Evolutionary conservation across 306 rosid species (phyloP).

Genomic region (Vachellia collinsii): DNA sequence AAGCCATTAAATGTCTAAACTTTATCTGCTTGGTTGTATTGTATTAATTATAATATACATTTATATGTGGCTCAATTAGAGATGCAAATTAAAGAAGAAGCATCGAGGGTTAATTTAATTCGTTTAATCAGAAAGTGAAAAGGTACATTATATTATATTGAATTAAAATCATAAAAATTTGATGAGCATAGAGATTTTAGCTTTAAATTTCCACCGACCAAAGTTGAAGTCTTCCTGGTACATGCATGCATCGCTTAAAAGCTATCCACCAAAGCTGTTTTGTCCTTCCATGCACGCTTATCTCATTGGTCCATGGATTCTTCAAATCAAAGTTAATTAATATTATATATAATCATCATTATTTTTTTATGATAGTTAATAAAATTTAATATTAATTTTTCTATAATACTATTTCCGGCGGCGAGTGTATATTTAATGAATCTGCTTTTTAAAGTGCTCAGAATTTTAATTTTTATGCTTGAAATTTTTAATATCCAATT

Average conservation of each 20-base stretch:
- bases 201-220: slow-evolving; percentile 51
- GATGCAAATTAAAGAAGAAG: slow-evolving; percentile 31
- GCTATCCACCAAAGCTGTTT: slow-evolving; percentile 35
- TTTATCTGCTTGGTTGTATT: slow-evolving; percentile 4
- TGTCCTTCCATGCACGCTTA: slow-evolving; percentile 33
- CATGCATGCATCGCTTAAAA: slow-evolving; percentile 41
- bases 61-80: background rate
- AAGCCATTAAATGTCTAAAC: background rate
- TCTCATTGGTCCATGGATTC: background rate
- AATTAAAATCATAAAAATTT: slow-evolving; percentile 25
- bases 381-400: background rate
- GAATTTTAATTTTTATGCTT: background rate
- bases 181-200: slow-evolving; percentile 14
- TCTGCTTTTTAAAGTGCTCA: background rate
- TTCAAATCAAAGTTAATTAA: background rate
- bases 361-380: background rate
- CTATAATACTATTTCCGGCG: too few relatives aligned
- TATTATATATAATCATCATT: background rate
- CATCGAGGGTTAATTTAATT: slow-evolving; percentile 4
- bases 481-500: background rate
- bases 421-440: background rate
- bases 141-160: slow-evolving; percentile 35
- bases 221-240: slow-evolving; percentile 28
- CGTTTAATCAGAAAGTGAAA: slow-evolving; percentile 39
- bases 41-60: slow-evolving; percentile 18